Conservation (phyloP, 176 grass and related monocot genomes). For the Oryza coarctata region DNA sequence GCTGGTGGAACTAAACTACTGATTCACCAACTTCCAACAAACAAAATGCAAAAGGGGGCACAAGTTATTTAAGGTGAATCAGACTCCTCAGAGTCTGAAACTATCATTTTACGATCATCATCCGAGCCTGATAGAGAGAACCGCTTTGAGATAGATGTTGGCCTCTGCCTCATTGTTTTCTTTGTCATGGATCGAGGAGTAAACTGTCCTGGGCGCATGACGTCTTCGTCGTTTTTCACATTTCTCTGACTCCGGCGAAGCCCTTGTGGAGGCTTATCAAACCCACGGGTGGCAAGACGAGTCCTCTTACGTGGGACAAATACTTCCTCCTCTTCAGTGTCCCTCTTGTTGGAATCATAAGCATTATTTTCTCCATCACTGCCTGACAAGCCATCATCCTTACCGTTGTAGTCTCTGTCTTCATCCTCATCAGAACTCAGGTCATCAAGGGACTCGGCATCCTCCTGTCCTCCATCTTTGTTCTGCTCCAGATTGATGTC, state of each 20-base stretch:
- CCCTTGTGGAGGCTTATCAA: conserved; percentile 31
- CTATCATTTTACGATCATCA: not conserved
- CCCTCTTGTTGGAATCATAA: conserved; percentile 23
- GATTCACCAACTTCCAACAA: not conserved
- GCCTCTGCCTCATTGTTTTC: conserved; percentile 58
- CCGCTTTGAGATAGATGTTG: conserved; percentile 45
- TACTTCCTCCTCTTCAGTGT: conserved; percentile 33
- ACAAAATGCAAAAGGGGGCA: not conserved
- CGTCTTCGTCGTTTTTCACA: conserved; percentile 29
- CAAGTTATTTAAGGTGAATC: not conserved
- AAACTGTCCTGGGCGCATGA: conserved; percentile 13
- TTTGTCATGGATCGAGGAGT: conserved; percentile 48
- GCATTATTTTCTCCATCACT: conserved; percentile 31
- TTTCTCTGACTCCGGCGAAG: conserved; percentile 59
- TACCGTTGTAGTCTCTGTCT: conserved; percentile 44
- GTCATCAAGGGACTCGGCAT: conserved; percentile 26
- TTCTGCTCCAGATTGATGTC: conserved; percentile 24
- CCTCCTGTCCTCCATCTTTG: conserved; percentile 24
- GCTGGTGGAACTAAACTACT: not conserved
- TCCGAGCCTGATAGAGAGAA: conserved; percentile 35
- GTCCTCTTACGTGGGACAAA: conserved; percentile 24
- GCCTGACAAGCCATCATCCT: conserved; percentile 18
- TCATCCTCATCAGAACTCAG: conserved; percentile 37
- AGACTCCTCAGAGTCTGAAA: conserved; percentile 21
- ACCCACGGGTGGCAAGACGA: conserved; percentile 18